phyloP scores from a whole-genome alignment of 1,284 basidiomycete species.

The Hemileia vastatrix region DNA sequence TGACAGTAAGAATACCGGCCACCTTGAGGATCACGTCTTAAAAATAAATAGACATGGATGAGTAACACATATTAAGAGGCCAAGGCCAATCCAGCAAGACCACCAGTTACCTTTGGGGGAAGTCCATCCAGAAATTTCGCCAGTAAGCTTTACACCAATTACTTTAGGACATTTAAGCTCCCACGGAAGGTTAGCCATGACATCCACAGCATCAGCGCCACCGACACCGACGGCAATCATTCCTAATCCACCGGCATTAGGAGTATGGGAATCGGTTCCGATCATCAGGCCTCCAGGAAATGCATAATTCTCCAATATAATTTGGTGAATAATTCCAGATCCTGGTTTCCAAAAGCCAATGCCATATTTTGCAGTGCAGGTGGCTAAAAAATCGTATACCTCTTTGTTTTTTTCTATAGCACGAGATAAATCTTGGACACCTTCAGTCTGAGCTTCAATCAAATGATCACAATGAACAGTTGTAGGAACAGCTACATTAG shows the following conservation, averaged over 20 bases:
- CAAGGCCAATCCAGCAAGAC: conserved; percentile 1
- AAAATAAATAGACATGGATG: neutral
- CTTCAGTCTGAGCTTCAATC: conserved; percentile 93
- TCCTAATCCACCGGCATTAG: conserved; percentile 96
- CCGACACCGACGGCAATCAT: conserved; percentile 99
- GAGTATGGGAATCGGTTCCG: conserved; percentile 98
- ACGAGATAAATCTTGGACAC: conserved; percentile 82
- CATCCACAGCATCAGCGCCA: conserved; percentile 97
- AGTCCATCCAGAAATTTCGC: conserved; percentile 93
- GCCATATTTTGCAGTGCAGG: conserved; percentile 95
- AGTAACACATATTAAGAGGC: conserved; percentile 13
- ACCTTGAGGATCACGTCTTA: conserved; percentile 92
- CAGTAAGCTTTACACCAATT: conserved; percentile 92
- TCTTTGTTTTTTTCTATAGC: conserved; percentile 95
- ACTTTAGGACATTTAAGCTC: conserved; percentile 99
- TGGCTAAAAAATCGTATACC: conserved; percentile 98
- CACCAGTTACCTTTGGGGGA: conserved; percentile 77
- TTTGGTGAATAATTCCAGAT: conserved; percentile 77
- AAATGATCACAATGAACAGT: conserved; percentile 85
- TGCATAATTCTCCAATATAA: conserved; percentile 97
- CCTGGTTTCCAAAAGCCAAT: conserved; percentile 99
- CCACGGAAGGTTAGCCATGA: conserved; percentile 96
- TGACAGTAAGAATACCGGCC: conserved; percentile 92
- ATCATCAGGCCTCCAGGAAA: conserved; percentile 99
- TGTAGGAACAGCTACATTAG: conserved; percentile 91